These are phyloP conservation scores for Suhomyces kunorum DNA, from an alignment of 1,139 yeast species.

Conservation along the genomic window DNA sequence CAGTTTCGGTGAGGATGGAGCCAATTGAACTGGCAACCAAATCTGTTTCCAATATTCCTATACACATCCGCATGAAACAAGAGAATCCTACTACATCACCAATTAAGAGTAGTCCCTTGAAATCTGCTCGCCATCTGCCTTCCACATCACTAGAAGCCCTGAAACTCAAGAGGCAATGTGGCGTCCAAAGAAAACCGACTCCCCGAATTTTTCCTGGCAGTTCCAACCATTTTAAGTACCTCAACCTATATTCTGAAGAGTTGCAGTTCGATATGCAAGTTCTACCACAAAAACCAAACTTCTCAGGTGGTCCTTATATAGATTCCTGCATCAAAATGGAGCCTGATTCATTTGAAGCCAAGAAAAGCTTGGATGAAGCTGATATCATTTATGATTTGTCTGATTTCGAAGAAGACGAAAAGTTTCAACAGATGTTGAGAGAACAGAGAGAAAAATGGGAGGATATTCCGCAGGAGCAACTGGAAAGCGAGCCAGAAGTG, in stretches of 20 bases:
- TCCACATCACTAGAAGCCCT: neutral
- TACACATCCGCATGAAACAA: too few species aligned
- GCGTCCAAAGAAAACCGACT: too few species aligned
- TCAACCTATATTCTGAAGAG: neutral
- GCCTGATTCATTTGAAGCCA: constrained; percentile 6
- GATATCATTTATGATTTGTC: constrained; percentile 26
- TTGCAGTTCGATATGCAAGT: too few species aligned
- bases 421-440: constrained; percentile 19
- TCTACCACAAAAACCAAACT: too few species aligned
- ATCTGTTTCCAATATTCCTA: neutral
- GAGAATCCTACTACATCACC: neutral
- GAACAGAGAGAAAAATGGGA: constrained; percentile 3
- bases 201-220: constrained; percentile 16
- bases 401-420: constrained; percentile 32
- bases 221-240: constrained; percentile 13
- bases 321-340: constrained; percentile 5
- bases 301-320: too few species aligned
- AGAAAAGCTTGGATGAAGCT: constrained; percentile 13
- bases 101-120: neutral
- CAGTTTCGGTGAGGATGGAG: neutral
- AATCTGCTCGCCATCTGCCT: neutral
- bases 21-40: neutral
- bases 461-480: neutral
- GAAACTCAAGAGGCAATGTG: neutral
- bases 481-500: neutral